phyloP scores from a whole-genome alignment of 2,329 filamentous ascomycete genomes.

The Aspergillus sp. region DNA sequence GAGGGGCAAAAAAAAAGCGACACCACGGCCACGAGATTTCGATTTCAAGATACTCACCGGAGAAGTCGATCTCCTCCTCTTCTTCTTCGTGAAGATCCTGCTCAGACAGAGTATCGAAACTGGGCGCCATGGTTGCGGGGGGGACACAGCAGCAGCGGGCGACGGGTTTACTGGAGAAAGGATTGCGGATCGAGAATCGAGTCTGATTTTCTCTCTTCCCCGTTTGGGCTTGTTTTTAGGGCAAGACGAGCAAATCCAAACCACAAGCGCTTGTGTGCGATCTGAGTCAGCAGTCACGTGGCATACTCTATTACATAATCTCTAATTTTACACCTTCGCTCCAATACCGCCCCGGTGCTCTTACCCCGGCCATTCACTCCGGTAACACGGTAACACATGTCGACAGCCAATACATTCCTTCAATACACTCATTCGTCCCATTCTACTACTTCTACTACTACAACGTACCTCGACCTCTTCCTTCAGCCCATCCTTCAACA shows the following conservation, averaged over 20 bases:
- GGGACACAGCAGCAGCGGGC: slow-evolving; percentile 19
- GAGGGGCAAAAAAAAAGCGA: slow-evolving; percentile 26
- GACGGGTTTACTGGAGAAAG: slow-evolving; percentile 12
- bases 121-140: slow-evolving; percentile 75
- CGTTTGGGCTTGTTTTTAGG: slow-evolving; percentile 26
- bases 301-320: not conserved
- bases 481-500: too few species aligned
- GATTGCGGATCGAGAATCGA: slow-evolving; percentile 22
- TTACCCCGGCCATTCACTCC: too few species aligned
- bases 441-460: too few species aligned
- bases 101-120: slow-evolving; percentile 88
- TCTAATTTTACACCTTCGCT: too few species aligned
- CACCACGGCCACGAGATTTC: slow-evolving; percentile 8
- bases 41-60: slow-evolving; percentile 45
- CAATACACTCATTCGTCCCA: too few species aligned
- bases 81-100: slow-evolving; percentile 89
- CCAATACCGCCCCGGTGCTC: too few species aligned
- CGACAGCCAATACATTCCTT: too few species aligned
- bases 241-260: slow-evolving; percentile 34
- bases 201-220: slow-evolving; percentile 29
- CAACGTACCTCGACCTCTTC: too few species aligned
- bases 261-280: slow-evolving; percentile 30
- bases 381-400: too few species aligned
- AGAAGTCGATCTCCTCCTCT: slow-evolving; percentile 91
- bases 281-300: slow-evolving; percentile 13